Evolutionary conservation across 2,329 filamentous ascomycete genomes (phyloP).

Genomic region (Microcyclospora pomicola): DNA sequence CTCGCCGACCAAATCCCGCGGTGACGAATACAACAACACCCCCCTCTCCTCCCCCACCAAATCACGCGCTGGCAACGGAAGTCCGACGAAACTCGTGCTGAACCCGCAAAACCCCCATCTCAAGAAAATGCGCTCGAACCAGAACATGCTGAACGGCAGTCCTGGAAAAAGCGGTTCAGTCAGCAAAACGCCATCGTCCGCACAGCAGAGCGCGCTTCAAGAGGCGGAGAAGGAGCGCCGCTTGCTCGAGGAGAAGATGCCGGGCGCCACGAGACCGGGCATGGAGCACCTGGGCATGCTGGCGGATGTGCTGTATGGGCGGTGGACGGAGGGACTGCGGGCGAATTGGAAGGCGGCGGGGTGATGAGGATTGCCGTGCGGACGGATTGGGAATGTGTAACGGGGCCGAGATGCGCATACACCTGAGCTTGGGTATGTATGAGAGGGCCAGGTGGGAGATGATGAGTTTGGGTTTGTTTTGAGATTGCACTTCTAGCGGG

Average conservation of each 20-base stretch:
- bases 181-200: no score
- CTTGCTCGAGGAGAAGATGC: constrained; percentile 40
- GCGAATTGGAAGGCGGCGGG: constrained; percentile 23
- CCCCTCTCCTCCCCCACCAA: constrained; percentile 13
- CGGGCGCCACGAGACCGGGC: constrained; percentile 48
- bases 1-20: constrained; percentile 14
- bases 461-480: no score
- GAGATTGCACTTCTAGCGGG: no score
- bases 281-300: constrained; percentile 90
- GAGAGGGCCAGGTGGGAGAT: no score
- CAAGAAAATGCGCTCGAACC: constrained; percentile 51
- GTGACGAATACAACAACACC: constrained; percentile 1
- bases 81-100: constrained; percentile 53
- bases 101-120: constrained; percentile 76
- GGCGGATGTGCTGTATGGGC: constrained; percentile 76
- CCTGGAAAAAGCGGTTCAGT: no score
- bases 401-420: no score
- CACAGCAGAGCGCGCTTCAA: constrained; percentile 4
- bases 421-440: no score
- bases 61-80: constrained; percentile 3
- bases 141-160: constrained; percentile 8
- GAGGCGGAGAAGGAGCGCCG: constrained; percentile 33
- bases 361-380: no score
- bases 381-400: no score
- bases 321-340: constrained; percentile 77